Conservation (phyloP, 1,284 basidiomycete species). For the Coniophora puteana region DNA sequence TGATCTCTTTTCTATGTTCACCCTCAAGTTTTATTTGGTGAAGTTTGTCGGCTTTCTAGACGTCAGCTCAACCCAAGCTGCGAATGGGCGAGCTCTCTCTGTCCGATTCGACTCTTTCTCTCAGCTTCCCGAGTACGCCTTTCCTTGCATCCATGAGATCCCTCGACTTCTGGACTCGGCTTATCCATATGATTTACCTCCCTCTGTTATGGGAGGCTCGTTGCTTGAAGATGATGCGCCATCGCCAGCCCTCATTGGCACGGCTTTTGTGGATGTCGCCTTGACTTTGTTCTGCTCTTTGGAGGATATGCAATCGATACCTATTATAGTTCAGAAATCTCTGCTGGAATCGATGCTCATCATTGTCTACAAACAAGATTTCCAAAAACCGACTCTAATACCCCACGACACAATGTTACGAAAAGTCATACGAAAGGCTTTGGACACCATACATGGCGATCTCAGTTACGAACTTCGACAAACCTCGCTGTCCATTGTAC, state of each 20-base stretch:
- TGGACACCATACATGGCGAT: slow-evolving; percentile 48
- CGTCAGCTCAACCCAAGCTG: slow-evolving; percentile 40
- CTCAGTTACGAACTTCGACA: slow-evolving; percentile 65
- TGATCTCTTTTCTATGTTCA: slow-evolving; percentile 48
- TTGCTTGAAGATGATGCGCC: slow-evolving; percentile 40
- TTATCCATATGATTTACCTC: slow-evolving; percentile 41
- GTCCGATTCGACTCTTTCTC: slow-evolving; percentile 48
- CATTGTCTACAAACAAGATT: slow-evolving; percentile 66
- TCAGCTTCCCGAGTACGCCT: slow-evolving; percentile 37
- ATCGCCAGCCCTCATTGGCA: slow-evolving; percentile 49
- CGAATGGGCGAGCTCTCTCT: slow-evolving; percentile 45
- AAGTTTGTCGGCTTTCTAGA: slow-evolving; percentile 52
- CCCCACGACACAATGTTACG: slow-evolving; percentile 51
- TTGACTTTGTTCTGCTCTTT: slow-evolving; percentile 46
- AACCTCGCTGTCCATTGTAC: slow-evolving; percentile 52
- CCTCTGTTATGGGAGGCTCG: slow-evolving; percentile 46
- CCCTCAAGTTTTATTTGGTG: slow-evolving; percentile 59
- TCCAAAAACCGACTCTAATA: slow-evolving; percentile 47
- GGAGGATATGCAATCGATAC: slow-evolving; percentile 40
- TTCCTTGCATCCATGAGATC: slow-evolving; percentile 57
- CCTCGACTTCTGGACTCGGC: slow-evolving; percentile 56
- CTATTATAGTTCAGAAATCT: slow-evolving; percentile 51
- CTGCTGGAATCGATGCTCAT: slow-evolving; percentile 61
- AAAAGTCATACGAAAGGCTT: slow-evolving; percentile 44
- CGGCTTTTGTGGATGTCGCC: slow-evolving; percentile 56